These are phyloP conservation scores for Actinomortierella ambigua DNA, from an alignment of 371 early-diverging fungal genomes.

Conservation along the genomic window DNA sequence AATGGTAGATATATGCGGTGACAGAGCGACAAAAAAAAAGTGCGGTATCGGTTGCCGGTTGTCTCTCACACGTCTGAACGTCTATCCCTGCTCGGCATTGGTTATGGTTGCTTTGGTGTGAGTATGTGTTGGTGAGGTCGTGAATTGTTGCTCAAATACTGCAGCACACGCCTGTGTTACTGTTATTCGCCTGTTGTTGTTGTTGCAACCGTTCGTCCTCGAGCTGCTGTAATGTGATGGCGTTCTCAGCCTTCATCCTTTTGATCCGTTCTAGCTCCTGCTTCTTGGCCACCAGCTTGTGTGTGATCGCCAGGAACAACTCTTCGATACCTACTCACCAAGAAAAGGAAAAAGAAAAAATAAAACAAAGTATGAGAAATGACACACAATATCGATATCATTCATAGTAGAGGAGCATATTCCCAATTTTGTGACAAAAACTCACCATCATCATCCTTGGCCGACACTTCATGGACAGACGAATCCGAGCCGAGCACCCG, in stretches of 20 bases:
- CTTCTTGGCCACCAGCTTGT: constrained; percentile 62
- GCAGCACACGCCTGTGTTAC: constrained; percentile 27
- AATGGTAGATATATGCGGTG: constrained; percentile 8
- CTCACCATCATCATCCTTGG: constrained; percentile 74
- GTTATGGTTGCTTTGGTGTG: too few species aligned
- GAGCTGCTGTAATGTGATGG: constrained; percentile 43
- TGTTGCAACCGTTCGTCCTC: constrained; percentile 43
- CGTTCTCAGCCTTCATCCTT: constrained; percentile 41
- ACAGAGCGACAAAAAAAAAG: not conserved
- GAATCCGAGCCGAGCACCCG: constrained; percentile 63
- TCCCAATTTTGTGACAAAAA: too few species aligned
- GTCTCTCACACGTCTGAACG: too few species aligned
- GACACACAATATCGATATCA: too few species aligned
- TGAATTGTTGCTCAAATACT: constrained; percentile 19
- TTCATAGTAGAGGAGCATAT: too few species aligned
- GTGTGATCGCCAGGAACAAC: constrained; percentile 64
- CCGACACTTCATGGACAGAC: constrained; percentile 71
- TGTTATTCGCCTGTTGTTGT: constrained; percentile 26
- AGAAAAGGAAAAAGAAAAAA: constrained; percentile 6
- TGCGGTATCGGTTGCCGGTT: not conserved
- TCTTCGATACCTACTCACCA: constrained; percentile 53
- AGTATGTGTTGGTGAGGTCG: too few species aligned
- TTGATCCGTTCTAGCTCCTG: constrained; percentile 44
- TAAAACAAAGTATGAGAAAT: too few species aligned
- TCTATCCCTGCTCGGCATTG: too few species aligned